Conservation (phyloP, 2,329 filamentous ascomycete species). For the Hyphodiscus sp. region DNA sequence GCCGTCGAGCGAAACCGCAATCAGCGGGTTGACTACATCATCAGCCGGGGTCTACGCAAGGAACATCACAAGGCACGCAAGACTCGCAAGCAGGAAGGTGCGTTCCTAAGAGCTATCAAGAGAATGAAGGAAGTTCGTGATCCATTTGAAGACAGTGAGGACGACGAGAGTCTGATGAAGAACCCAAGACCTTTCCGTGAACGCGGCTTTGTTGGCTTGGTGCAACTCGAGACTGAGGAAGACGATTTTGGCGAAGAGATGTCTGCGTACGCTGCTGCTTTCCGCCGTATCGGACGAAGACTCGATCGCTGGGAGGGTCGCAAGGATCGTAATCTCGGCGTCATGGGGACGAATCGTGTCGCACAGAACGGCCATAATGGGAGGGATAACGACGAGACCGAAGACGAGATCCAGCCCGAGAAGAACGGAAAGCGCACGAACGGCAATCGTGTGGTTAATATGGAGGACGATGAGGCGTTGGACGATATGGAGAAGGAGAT, state of each 20-base stretch:
- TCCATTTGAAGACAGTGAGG: slow-evolving; percentile 57
- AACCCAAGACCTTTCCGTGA: slow-evolving; percentile 40
- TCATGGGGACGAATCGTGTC: slow-evolving; percentile 27
- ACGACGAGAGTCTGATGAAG: slow-evolving; percentile 41
- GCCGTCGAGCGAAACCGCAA: slow-evolving; percentile 74
- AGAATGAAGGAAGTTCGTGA: slow-evolving; percentile 52
- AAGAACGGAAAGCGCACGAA: slow-evolving; percentile 30
- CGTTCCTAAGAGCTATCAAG: slow-evolving; percentile 59
- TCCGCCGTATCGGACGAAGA: slow-evolving; percentile 57
- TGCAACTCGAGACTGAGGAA: slow-evolving; percentile 52
- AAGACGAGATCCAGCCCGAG: slow-evolving; percentile 30
- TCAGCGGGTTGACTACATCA: slow-evolving; percentile 73
- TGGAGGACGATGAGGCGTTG: slow-evolving; percentile 38
- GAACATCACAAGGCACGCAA: slow-evolving; percentile 59
- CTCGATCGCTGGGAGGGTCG: slow-evolving; percentile 63
- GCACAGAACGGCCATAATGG: slow-evolving; percentile 15
- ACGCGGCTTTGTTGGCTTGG: slow-evolving; percentile 56
- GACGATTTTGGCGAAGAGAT: slow-evolving; percentile 76
- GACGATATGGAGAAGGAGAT: slow-evolving; percentile 50
- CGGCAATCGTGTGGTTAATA: slow-evolving; percentile 29
- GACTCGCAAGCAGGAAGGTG: slow-evolving; percentile 55
- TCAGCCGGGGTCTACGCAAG: slow-evolving; percentile 65
- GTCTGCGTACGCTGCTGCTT: slow-evolving; percentile 56
- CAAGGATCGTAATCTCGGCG: slow-evolving; percentile 22
- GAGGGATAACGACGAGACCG: slow-evolving; percentile 28